Conservation (phyloP, 169 alveolate species). For the Plasmodium relictum region DNA sequence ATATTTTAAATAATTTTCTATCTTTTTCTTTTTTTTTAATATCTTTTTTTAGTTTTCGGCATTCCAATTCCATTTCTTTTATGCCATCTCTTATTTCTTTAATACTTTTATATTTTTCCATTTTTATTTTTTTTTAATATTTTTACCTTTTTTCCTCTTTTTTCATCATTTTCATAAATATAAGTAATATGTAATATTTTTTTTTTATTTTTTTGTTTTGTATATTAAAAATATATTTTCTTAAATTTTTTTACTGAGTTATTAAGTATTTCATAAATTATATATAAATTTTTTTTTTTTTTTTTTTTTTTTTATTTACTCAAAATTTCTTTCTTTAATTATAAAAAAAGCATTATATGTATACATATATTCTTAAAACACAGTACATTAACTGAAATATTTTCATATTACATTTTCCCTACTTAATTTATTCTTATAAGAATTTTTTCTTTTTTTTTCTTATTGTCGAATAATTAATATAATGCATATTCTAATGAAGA, state of each 20-base stretch:
- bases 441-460: no score
- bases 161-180: not conserved
- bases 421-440: no score
- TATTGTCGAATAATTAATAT: no score
- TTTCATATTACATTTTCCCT: no score
- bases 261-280: no score
- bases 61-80: constrained; percentile 28
- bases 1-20: constrained; percentile 31
- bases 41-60: constrained; percentile 20
- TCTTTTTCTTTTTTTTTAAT: constrained; percentile 32
- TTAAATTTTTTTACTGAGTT: not conserved
- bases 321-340: no score
- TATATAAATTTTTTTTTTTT: not conserved
- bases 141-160: not conserved
- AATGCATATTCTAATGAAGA: no score
- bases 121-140: constrained; percentile 8
- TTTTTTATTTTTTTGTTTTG: constrained; percentile 6
- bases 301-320: not conserved
- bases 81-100: constrained; percentile 6
- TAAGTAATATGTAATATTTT: not conserved
- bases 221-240: not conserved
- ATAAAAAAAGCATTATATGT: no score
- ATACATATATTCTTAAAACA: no score
- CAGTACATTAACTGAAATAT: no score
- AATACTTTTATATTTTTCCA: not conserved